phyloP scores from a whole-genome alignment of 345 rosid species.

The Brassica juncea region DNA sequence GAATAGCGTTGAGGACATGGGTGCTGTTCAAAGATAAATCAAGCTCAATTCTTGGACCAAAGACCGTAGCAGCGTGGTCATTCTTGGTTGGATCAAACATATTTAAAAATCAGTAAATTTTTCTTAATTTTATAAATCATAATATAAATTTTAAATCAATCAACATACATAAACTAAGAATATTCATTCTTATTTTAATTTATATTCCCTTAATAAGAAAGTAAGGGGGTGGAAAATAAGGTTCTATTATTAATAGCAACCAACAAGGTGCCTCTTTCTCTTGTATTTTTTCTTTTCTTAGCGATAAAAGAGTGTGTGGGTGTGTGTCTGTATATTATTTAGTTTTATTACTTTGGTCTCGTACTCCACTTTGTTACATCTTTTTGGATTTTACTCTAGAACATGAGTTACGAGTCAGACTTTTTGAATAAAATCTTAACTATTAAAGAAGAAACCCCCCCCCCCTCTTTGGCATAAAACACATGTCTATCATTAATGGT shows the following conservation, averaged over 20 bases:
- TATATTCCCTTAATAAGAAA: no score
- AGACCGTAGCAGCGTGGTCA: not conserved
- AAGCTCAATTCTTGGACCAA: slow-evolving; percentile 11
- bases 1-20: slow-evolving; percentile 32
- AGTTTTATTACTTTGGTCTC: not conserved
- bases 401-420: no score
- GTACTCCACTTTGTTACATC: no score
- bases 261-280: not conserved
- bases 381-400: not conserved
- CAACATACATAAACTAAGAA: no score
- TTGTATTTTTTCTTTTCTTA: not conserved
- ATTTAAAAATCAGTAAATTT: no score
- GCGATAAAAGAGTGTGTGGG: not conserved
- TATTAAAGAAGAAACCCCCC: not conserved
- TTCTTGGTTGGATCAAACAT: slow-evolving; percentile 24
- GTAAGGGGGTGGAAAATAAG: not conserved
- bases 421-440: not conserved
- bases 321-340: no score
- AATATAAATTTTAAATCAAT: no score
- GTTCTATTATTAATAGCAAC: not conserved
- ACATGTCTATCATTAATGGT: slow-evolving; percentile 10
- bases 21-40: slow-evolving; percentile 25
- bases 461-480: slow-evolving; percentile 13
- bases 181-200: no score
- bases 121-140: no score